Evolutionary conservation across 805 yeast species (phyloP), one percentile per base, ranked within the genome.

Genomic region (Candida pini): DNA sequence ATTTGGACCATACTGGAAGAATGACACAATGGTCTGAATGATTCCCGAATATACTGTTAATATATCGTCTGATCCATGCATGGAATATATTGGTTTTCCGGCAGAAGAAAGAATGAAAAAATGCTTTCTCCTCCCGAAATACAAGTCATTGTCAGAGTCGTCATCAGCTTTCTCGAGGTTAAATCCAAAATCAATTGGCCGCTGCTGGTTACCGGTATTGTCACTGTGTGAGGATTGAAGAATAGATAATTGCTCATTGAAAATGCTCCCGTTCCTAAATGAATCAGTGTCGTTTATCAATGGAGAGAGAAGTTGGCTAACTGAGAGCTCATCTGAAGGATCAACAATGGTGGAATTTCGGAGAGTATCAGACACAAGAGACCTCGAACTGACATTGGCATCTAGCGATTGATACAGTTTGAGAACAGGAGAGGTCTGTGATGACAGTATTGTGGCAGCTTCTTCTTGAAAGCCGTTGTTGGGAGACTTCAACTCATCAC

Each of bases 21-120:
- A 79, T 9, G 81, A 73, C 7, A 86, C 70, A 6, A 88, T 73
- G 0, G 96, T 85, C 44, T 88, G 89, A 3, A 88, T 71, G 2
- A 88, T 65, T 1, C 95, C 96, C 63, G 81, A 76, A 48, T 81
- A 81, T 0, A 86, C 81, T 28, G 83, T 60, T 2, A 81, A 65
- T 12, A 76, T 57, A 24, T 76, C 79, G 34, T 84, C 89, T 2
- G 76, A 63, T 2, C 92, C 94, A 52, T 78, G 75, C 68, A 80
- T 65, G 2, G 94, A 75, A 56, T 81, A 88, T 5, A 88, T 80
- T 2, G 95, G 95, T 53, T 88, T 88, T 0, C 96, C 96, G 1
- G 96, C 95, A 2, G 78, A 63, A 0, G 95, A 83, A 8, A 88
- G 63, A 3, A 88, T 73, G 46, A 85, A 81, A 50, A 81, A 84